Conservation (phyloP, 2,329 filamentous ascomycete species). For the Botrytis byssoidea region DNA sequence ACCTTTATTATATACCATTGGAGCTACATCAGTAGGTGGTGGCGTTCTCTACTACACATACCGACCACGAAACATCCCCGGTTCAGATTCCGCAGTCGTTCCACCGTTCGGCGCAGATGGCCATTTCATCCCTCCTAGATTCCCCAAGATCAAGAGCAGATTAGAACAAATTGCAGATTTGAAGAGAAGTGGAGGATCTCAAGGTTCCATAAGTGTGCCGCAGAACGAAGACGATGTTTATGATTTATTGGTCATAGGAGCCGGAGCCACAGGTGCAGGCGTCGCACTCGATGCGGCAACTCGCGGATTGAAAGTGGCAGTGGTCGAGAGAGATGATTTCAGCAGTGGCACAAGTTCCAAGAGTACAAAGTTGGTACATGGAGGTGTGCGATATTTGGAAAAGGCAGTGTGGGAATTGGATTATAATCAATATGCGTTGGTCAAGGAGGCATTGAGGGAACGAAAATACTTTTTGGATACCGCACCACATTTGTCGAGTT, state of each 20-base stretch:
- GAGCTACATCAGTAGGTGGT: constrained; percentile 46
- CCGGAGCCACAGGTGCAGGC: constrained; percentile 68
- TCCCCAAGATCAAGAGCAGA: constrained; percentile 50
- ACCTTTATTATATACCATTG: constrained; percentile 51
- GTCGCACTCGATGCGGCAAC: constrained; percentile 72
- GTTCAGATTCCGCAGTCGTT: constrained; percentile 64
- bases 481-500: constrained; percentile 69
- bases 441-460: constrained; percentile 71
- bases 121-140: constrained; percentile 56
- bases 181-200: constrained; percentile 50
- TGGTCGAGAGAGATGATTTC: constrained; percentile 73
- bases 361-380: constrained; percentile 76
- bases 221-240: constrained; percentile 51
- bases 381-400: constrained; percentile 71
- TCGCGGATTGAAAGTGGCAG: constrained; percentile 67
- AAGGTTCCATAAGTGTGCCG: constrained; percentile 39
- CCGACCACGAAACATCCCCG: constrained; percentile 70
- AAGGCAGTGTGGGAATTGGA: constrained; percentile 76
- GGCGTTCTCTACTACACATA: constrained; percentile 55
- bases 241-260: constrained; percentile 69
- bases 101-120: constrained; percentile 69
- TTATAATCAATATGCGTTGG: constrained; percentile 69
- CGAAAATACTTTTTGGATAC: constrained; percentile 74
- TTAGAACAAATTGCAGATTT: constrained; percentile 52
- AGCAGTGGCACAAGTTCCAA: constrained; percentile 72